Conservation (phyloP, 2,329 filamentous ascomycete species). For the Pseudodiploospora longispora region DNA sequence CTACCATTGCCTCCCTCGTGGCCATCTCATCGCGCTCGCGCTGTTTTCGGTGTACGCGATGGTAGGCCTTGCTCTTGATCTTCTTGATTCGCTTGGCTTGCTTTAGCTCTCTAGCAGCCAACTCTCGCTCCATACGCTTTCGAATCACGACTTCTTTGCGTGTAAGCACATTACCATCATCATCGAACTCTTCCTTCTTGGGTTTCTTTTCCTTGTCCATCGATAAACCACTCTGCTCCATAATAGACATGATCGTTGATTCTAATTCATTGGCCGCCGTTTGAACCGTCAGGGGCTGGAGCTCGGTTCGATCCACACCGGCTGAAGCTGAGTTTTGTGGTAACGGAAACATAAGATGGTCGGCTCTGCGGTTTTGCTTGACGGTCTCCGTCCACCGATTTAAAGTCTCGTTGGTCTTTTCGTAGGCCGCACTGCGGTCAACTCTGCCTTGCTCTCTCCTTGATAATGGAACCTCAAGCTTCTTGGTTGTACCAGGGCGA, state of each 20-base stretch:
- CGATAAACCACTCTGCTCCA: constrained; percentile 77
- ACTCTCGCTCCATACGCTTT: constrained; percentile 70
- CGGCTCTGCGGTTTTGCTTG: constrained; percentile 84
- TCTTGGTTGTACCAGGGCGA: constrained; percentile 44
- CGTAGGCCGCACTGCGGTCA: constrained; percentile 73
- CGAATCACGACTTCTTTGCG: constrained; percentile 64
- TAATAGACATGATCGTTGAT: constrained; percentile 75
- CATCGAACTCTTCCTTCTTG: constrained; percentile 55
- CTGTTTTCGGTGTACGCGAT: constrained; percentile 81
- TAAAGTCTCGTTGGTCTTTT: constrained; percentile 85
- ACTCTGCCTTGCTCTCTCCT: constrained; percentile 81
- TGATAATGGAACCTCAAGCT: constrained; percentile 73
- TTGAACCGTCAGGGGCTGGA: constrained; percentile 55
- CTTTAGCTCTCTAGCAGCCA: constrained; percentile 81
- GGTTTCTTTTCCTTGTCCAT: constrained; percentile 37
- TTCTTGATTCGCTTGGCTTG: constrained; percentile 92
- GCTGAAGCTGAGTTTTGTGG: constrained; percentile 59
- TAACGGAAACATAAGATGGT: constrained; percentile 83
- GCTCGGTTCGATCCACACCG: constrained; percentile 53
- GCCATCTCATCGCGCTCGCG: constrained; percentile 46
- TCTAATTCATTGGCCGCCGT: constrained; percentile 74
- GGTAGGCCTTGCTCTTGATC: constrained; percentile 96
- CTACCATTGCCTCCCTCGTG: constrained; percentile 42
- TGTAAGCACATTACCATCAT: constrained; percentile 64
- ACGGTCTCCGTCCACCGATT: constrained; percentile 92